Percentiles rank a stretch among this genome's conserved stretches.
Conservation (phyloP, 2,329 filamentous ascomycete species). For the Penicillium nordicum region DNA sequence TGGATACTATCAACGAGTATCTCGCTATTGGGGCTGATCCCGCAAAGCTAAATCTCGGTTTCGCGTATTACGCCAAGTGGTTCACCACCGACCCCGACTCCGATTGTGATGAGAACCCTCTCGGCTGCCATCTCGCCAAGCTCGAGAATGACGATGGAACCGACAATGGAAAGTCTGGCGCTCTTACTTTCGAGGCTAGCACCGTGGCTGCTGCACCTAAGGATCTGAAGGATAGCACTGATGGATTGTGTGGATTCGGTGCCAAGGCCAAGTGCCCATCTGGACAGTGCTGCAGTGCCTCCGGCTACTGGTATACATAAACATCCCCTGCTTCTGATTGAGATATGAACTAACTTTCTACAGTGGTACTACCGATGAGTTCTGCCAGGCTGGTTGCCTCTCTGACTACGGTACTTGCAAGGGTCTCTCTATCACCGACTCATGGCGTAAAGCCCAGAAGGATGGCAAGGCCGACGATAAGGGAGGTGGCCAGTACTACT, state of each 20-base stretch:
- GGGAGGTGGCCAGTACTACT: constrained; percentile 66
- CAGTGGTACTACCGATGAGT: constrained; percentile 33
- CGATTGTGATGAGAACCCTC: constrained; percentile 45
- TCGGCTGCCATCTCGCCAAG: constrained; percentile 58
- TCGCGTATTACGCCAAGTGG: constrained; percentile 68
- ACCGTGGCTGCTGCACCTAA: constrained; percentile 24
- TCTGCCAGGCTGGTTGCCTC: constrained; percentile 34
- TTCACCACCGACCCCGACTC: constrained; percentile 54
- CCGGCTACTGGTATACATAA: constrained; percentile 35
- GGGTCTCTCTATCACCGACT: constrained; percentile 52
- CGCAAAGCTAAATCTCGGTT: constrained; percentile 60
- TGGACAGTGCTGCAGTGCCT: constrained; percentile 35
- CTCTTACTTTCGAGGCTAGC: constrained; percentile 48
- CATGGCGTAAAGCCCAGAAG: constrained; percentile 55
- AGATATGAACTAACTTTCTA: constrained; percentile 11
- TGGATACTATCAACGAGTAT: constrained; percentile 57
- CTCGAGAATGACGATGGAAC: constrained; percentile 60
- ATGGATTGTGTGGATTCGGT: constrained; percentile 35
- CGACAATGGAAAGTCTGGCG: constrained; percentile 55
- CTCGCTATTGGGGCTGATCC: constrained; percentile 54
- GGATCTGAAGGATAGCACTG: constrained; percentile 25
- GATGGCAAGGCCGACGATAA: constrained; percentile 56
- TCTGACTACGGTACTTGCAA: constrained; percentile 42
- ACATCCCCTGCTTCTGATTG: background rate
- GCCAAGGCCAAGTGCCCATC: constrained; percentile 30